Evolutionary conservation across 495 filamentous ascomycete genomes (phyloP).

Genomic region (Neurospora hispaniola): DNA sequence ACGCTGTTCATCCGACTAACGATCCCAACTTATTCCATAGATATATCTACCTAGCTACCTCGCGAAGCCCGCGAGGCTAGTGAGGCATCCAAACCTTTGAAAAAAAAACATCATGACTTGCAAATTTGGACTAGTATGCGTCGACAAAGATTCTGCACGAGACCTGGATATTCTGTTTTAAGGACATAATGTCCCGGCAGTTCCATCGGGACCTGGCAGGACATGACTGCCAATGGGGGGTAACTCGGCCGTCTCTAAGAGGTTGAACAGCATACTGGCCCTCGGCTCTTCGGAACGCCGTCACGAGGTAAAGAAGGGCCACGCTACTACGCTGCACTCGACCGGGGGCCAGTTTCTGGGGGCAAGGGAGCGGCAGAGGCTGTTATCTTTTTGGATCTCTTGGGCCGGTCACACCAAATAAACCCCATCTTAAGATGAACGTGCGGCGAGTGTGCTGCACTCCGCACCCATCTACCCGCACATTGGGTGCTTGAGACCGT

Average conservation of each 20-base stretch:
- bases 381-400: not conserved
- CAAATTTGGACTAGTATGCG: not conserved
- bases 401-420: not conserved
- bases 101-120: not conserved
- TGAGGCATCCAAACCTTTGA: not conserved
- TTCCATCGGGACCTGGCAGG: not conserved
- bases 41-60: not conserved
- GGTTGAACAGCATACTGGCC: not conserved
- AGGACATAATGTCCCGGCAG: not conserved
- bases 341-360: not conserved
- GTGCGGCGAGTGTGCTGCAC: not conserved
- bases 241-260: not conserved
- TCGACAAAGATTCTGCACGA: not conserved
- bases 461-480: not conserved
- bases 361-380: not conserved
- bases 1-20: not conserved
- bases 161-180: not conserved
- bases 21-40: not conserved
- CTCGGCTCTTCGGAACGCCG: not conserved
- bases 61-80: not conserved
- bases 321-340: not conserved
- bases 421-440: not conserved
- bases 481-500: not conserved
- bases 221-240: not conserved
- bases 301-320: not conserved